Evolutionary conservation across 2,329 filamentous ascomycete species (phyloP), one percentile per base, ranked within the genome.

Genomic region (Fusarium oligoseptatum): DNA sequence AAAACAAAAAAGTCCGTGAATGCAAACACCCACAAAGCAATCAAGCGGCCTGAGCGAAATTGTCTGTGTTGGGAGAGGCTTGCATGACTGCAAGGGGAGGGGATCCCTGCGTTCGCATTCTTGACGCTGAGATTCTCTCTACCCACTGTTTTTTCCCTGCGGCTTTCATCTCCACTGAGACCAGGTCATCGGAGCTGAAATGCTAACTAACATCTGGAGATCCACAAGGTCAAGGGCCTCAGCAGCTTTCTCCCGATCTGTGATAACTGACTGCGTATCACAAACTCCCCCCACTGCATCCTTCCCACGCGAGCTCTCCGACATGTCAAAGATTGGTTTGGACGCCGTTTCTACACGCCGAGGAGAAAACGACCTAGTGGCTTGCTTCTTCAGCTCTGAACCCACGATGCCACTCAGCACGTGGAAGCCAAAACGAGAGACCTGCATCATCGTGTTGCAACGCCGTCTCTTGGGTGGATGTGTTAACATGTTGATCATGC

Each of bases 231-330:
- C 8, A 17, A 24, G 32, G 22, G 22, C 37, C 11, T 24, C 22
- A 12, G 14, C 32, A 41, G 14, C 58, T 39, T 32, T 32, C 27
- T 34, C 57, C 27, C 37, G 27, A 43, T 45, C n/a, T 29, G 24
- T 45, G 58, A 61, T 17, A 61, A 61, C 29, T 48, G 36, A 41
- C 57, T n/a, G 36, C 17, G 37, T 60, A 17, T 41, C 36, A 60
- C 22, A 24, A 24, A 37, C 17, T 32, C 48, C 24, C 45, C 27
- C 48, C 48, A 32, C 48, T 14, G 12, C 48, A 27, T 27, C 27
- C 27, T 27, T 27, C 24, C 24, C 24, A 27, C 6, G 24, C 6
- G 24, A 27, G 24, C 24, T 27, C 24, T 27, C 24, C 24, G 24
- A 27, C 24, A 27, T 27, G 24, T 27, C 24, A 27, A 27, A 27